Conservation (phyloP, 768 basidiomycete species). For the Leccinum longicurvipes region DNA sequence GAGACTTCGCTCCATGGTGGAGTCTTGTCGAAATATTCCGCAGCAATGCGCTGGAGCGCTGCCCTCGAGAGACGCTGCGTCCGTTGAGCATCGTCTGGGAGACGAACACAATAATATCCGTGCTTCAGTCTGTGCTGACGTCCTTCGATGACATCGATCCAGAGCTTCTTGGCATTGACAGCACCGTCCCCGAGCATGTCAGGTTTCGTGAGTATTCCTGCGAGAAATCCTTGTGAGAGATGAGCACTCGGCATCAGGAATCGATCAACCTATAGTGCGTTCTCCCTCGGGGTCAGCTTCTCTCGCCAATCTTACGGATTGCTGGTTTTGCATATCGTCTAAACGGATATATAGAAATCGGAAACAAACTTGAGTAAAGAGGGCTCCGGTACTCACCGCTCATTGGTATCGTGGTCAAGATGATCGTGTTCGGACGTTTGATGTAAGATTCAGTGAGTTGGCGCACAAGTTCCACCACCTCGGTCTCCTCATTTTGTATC, state of each 20-base stretch:
- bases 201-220: conserved; percentile 71
- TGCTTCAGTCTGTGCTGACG: conserved; percentile 43
- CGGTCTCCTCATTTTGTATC: conserved; percentile 50
- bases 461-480: conserved; percentile 43
- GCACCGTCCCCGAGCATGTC: conserved; percentile 50
- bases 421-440: conserved; percentile 48
- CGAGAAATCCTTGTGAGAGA: background rate
- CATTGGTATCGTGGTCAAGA: conserved; percentile 66
- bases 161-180: conserved; percentile 37
- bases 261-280: conserved; percentile 56
- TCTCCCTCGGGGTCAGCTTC: conserved; percentile 50
- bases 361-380: background rate
- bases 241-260: background rate
- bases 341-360: background rate
- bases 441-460: conserved; percentile 49
- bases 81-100: conserved; percentile 59
- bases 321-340: conserved; percentile 72
- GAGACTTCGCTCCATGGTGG: conserved; percentile 52
- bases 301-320: conserved; percentile 51
- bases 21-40: conserved; percentile 44
- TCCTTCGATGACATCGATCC: conserved; percentile 54
- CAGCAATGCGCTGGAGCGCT: conserved; percentile 37
- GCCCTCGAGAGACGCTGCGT: conserved; percentile 31
- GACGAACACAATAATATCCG: conserved; percentile 65
- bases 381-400: conserved; percentile 38